These are phyloP conservation scores for Nicotiana otophora DNA, from an alignment of 257 asterid genomes.

Conservation along the genomic window DNA sequence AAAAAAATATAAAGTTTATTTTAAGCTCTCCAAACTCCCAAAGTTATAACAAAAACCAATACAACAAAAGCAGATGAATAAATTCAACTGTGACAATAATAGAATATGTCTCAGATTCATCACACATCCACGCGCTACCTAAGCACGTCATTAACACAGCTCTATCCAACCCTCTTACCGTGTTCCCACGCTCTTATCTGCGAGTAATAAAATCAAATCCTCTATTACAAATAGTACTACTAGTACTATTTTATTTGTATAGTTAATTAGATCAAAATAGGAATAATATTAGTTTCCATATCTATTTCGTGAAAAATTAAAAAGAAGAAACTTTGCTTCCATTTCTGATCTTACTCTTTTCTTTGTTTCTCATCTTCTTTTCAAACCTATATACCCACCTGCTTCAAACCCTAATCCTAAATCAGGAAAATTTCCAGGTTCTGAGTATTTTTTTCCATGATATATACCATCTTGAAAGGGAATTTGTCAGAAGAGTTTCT, in stretches of 20 bases:
- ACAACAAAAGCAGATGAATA: neutral
- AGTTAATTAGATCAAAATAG: neutral
- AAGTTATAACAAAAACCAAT: neutral
- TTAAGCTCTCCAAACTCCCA: neutral
- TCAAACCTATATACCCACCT: neutral
- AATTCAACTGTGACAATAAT: neutral
- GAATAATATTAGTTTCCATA: neutral
- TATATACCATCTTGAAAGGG: neutral
- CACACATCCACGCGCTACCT: neutral
- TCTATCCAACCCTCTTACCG: neutral
- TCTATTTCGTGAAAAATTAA: neutral
- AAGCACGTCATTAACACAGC: neutral
- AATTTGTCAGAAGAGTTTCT: neutral
- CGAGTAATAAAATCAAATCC: neutral
- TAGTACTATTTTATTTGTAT: neutral
- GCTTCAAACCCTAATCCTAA: slow-evolving; percentile 8
- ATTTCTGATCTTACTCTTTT: slow-evolving; percentile 7
- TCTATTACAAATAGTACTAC: neutral
- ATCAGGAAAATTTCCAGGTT: neutral
- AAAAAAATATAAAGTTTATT: no score
- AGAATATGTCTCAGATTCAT: neutral
- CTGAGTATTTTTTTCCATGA: neutral
- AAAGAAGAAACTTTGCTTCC: slow-evolving; percentile 3
- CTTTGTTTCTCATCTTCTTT: neutral
- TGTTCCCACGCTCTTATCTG: neutral